Evolutionary conservation across 2,329 filamentous ascomycete species (phyloP), one percentile per base, ranked within the genome.

Genomic region (Beauveria sp.): DNA sequence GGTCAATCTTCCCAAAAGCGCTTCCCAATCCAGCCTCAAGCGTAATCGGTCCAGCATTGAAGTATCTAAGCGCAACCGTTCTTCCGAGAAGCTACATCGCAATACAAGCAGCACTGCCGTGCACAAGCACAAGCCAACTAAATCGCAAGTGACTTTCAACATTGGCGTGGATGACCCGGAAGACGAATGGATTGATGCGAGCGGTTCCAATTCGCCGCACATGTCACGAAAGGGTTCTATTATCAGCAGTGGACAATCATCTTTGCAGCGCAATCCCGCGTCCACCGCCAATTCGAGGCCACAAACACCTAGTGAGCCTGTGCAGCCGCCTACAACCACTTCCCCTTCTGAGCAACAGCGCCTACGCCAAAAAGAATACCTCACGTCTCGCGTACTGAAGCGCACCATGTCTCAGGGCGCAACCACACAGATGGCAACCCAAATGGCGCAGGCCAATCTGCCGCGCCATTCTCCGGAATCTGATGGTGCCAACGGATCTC

Each of bases 171-270:
- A 79, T 69, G 72, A 71, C 26, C 72, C 59, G 37, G 72, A 83
- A 57, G 83, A 85, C 77, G 84, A 84, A 74, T 88, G 85, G 85
- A 83, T 87, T 47, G 85, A 88, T 72, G 84, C 84, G 62, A 87
- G 84, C 71, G 79, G 78, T 52, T 85, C 83, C 61, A 84, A 84
- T 56, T 86, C 84, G 12, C 84, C 84, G 5, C 81, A 84, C 63
- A 72, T 75, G 51, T 76, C 74, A 56, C 72, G 74, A 61, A 76
- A 76, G 64, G 72, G 78, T 28, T 84, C 81, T 2, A 72, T 81
- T 37, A 77, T 77, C 62, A 78, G 78, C 70, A 80, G 77, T 65
- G 78, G 74, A 22, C 79, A 79, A 59, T 79, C 77, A 14, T 81
- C 76, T 34, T 70, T 77, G 30, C 79, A 75, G 66, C 73, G 58